Conservation (phyloP, 805 yeast species). For the Barnettozyma pratensis region DNA sequence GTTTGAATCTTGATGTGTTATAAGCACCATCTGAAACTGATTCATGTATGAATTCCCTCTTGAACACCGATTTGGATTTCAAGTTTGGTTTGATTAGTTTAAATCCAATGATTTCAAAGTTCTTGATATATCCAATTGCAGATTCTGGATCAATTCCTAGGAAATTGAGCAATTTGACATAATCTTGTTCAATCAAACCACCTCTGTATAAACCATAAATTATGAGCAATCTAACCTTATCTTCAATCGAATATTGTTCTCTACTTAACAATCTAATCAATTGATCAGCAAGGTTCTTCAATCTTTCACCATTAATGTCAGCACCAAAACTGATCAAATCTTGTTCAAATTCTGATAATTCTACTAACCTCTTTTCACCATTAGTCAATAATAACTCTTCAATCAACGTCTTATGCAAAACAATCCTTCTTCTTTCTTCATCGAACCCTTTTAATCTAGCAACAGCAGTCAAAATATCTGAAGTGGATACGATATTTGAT, state of each 20-base stretch:
- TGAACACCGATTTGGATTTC: slow-evolving; percentile 36
- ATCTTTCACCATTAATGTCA: slow-evolving; percentile 60
- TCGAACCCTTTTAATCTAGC: slow-evolving; percentile 66
- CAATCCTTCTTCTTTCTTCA: slow-evolving; percentile 56
- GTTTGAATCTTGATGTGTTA: slow-evolving; percentile 67
- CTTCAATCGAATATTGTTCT: slow-evolving; percentile 47
- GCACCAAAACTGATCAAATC: slow-evolving; percentile 68
- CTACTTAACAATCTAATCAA: slow-evolving; percentile 51
- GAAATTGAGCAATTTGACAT: slow-evolving; percentile 61
- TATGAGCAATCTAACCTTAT: slow-evolving; percentile 69
- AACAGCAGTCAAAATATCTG: slow-evolving; percentile 71
- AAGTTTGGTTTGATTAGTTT: slow-evolving; percentile 42
- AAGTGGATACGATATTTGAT: slow-evolving; percentile 54
- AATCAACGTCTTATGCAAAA: slow-evolving; percentile 54
- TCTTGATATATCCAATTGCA: slow-evolving; percentile 49
- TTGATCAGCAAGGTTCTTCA: slow-evolving; percentile 54
- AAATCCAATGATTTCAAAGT: slow-evolving; percentile 55
- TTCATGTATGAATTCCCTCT: slow-evolving; percentile 52
- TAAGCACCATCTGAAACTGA: slow-evolving; percentile 35
- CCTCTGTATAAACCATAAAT: slow-evolving; percentile 78
- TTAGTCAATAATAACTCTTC: slow-evolving; percentile 62
- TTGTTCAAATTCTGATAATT: slow-evolving; percentile 82
- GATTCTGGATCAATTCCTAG: slow-evolving; percentile 36
- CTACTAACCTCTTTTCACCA: slow-evolving; percentile 55
- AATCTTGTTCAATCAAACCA: slow-evolving; percentile 72